These are phyloP conservation scores for Hymenoscyphus repandus DNA, from an alignment of 2,329 filamentous ascomycete genomes.

Conservation along the genomic window DNA sequence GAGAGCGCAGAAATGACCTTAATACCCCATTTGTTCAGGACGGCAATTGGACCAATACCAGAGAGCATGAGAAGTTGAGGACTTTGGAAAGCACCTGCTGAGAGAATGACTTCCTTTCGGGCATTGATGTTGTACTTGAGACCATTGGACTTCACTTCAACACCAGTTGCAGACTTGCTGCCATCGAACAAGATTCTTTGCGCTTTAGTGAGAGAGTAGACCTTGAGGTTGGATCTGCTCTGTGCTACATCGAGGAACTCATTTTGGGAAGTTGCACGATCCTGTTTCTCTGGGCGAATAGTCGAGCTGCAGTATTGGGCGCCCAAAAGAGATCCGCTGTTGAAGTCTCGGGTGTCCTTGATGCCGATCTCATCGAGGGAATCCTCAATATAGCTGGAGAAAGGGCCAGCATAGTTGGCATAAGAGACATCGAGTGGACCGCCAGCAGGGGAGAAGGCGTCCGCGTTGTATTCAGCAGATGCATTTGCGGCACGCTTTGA, in stretches of 20 bases:
- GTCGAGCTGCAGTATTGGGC: constrained; percentile 9
- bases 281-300: constrained; percentile 11
- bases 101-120: constrained; percentile 35
- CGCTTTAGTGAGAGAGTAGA: constrained; percentile 16
- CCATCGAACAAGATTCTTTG: constrained; percentile 16
- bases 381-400: constrained; percentile 8
- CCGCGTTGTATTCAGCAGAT: constrained; percentile 25
- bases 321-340: constrained; percentile 17
- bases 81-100: constrained; percentile 45
- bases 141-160: constrained; percentile 29
- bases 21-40: constrained; percentile 41
- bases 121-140: constrained; percentile 17
- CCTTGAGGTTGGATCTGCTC: constrained; percentile 4
- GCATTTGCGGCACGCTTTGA: constrained; percentile 23
- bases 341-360: constrained; percentile 14
- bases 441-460: constrained; percentile 26
- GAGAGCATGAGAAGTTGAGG: constrained; percentile 38
- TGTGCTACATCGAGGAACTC: constrained; percentile 10
- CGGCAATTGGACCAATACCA: constrained; percentile 37
- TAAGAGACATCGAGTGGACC: constrained; percentile 39
- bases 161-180: constrained; percentile 36
- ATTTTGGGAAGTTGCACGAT: constrained; percentile 12
- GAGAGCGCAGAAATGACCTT: constrained; percentile 39
- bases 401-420: constrained; percentile 30
- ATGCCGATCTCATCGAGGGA: constrained; percentile 15